Percentiles rank a stretch among this genome's conserved stretches.
These are phyloP conservation scores for Pseudocercospora ulei DNA, from an alignment of 2,329 filamentous ascomycete genomes.

Conservation along the genomic window DNA sequence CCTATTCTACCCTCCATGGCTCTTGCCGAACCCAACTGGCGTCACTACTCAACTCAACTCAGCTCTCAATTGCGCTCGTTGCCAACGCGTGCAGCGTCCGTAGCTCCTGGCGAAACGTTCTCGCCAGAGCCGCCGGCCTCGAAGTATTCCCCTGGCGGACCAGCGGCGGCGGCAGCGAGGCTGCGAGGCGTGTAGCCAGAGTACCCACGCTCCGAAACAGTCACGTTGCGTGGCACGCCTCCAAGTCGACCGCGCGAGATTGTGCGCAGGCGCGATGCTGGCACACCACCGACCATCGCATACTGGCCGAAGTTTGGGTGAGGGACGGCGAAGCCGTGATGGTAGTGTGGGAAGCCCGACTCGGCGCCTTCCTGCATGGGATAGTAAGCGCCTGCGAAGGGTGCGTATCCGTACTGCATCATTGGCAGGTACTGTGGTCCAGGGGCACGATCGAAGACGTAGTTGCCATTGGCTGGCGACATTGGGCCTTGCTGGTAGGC, in stretches of 20 bases:
- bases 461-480: slow-evolving; percentile 6
- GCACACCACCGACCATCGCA: slow-evolving; percentile 10
- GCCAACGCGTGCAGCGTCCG: not conserved
- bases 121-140: slow-evolving; percentile 1
- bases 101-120: slow-evolving; percentile 4
- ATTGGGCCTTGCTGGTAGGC: slow-evolving; percentile 8
- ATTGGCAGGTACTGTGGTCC: slow-evolving; percentile 6
- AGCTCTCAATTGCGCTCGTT: no score
- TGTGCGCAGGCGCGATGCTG: slow-evolving; percentile 20
- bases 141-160: slow-evolving; percentile 2
- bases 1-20: no score
- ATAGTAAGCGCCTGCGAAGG: slow-evolving; percentile 2
- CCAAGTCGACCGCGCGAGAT: slow-evolving; percentile 21
- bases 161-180: slow-evolving; percentile 5
- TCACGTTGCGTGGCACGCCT: slow-evolving; percentile 20
- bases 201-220: slow-evolving; percentile 10
- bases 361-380: slow-evolving; percentile 2
- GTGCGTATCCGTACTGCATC: slow-evolving; percentile 3
- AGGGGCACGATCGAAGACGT: slow-evolving; percentile 8
- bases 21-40: no score
- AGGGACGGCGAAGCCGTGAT: slow-evolving; percentile 7
- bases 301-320: not conserved
- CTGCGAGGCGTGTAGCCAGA: slow-evolving; percentile 4
- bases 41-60: no score
- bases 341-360: not conserved